phyloP scores from a whole-genome alignment of 2,329 filamentous ascomycete genomes.

The Annulohypoxylon truncatum region DNA sequence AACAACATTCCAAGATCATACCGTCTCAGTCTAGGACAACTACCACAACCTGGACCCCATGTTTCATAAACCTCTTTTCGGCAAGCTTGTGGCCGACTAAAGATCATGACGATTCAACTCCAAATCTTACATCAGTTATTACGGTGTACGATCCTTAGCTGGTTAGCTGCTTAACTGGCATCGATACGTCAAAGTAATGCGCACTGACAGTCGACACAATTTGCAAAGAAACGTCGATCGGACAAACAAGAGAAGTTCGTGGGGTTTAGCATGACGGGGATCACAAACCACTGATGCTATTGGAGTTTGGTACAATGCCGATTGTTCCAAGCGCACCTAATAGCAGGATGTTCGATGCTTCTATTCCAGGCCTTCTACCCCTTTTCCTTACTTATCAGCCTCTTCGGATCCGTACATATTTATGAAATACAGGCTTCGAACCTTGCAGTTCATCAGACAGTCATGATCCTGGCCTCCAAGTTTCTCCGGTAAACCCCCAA shows the following conservation, averaged over 20 bases:
- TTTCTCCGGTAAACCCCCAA: slow-evolving; percentile 35
- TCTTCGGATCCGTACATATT: neutral
- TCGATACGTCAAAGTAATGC: slow-evolving; percentile 7
- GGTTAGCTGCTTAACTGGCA: neutral
- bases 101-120: slow-evolving; percentile 9
- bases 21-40: slow-evolving; percentile 13
- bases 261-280: slow-evolving; percentile 30
- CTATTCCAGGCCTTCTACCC: slow-evolving; percentile 13
- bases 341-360: slow-evolving; percentile 12
- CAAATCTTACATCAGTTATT: slow-evolving; percentile 20
- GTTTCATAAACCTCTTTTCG: slow-evolving; percentile 40
- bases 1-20: slow-evolving; percentile 12
- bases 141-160: neutral
- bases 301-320: slow-evolving; percentile 18
- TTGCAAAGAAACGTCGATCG: slow-evolving; percentile 34
- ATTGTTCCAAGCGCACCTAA: slow-evolving; percentile 7
- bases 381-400: slow-evolving; percentile 4
- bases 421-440: neutral
- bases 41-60: slow-evolving; percentile 34
- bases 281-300: slow-evolving; percentile 29
- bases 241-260: slow-evolving; percentile 25
- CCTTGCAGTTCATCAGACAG: slow-evolving; percentile 21
- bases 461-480: slow-evolving; percentile 22
- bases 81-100: slow-evolving; percentile 21
- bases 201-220: slow-evolving; percentile 7